Percentiles rank a stretch among this genome's conserved stretches.
phyloP scores from a whole-genome alignment of 768 basidiomycete species.

The Sutorius australiensis region DNA sequence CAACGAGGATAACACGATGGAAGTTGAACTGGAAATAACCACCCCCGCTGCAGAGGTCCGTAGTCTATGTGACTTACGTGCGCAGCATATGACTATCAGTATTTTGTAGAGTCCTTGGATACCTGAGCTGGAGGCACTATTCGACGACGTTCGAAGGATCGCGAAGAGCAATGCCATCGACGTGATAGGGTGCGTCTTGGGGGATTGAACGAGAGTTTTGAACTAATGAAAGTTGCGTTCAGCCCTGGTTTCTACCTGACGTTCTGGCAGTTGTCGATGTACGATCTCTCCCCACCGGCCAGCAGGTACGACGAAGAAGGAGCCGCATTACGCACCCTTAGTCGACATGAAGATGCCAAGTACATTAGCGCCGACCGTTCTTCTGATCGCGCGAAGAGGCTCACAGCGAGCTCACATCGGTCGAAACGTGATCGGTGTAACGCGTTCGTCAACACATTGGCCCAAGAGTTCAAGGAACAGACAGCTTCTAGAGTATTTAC shows the following conservation, averaged over 20 bases:
- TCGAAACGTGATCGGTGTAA: constrained; percentile 64
- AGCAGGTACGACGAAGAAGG: constrained; percentile 78
- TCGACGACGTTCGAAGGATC: constrained; percentile 71
- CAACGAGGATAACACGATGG: constrained; percentile 51
- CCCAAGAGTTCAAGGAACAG: constrained; percentile 74
- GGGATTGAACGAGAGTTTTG: constrained; percentile 2
- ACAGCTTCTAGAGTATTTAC: constrained; percentile 68
- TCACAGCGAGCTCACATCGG: constrained; percentile 55
- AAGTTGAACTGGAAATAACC: constrained; percentile 38
- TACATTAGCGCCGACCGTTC: constrained; percentile 69
- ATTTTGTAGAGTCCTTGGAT: constrained; percentile 68
- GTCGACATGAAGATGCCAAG: constrained; percentile 64
- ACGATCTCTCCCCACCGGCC: constrained; percentile 79
- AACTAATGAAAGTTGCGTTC: constrained; percentile 1
- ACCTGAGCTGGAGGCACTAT: constrained; percentile 64
- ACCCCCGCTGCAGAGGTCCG: constrained; percentile 27
- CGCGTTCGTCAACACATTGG: constrained; percentile 52
- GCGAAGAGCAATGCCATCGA: constrained; percentile 63
- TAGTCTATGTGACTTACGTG: constrained; percentile 1
- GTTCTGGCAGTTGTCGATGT: constrained; percentile 94
- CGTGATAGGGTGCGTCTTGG: constrained; percentile 61
- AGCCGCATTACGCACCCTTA: constrained; percentile 53
- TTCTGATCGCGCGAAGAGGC: constrained; percentile 56
- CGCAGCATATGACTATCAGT: constrained; percentile 5
- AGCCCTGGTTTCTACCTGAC: constrained; percentile 93